Percentiles rank a stretch among this genome's conserved stretches.
Evolutionary conservation across 2,329 filamentous ascomycete genomes (phyloP).

Genomic region (Aspergillus ochraceus): DNA sequence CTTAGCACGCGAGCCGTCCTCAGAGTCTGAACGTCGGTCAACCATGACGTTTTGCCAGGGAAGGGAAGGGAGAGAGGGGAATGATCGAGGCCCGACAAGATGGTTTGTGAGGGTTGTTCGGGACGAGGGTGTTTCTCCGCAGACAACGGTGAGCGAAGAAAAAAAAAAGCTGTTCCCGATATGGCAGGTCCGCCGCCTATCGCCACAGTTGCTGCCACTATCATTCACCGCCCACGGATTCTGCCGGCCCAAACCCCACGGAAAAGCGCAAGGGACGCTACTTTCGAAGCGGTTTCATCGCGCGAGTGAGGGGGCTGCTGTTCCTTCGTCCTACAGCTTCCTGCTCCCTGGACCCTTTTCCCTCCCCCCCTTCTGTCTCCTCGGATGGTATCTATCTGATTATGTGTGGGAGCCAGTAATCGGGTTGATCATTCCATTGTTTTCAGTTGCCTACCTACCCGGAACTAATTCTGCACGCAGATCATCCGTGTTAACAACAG

Average conservation of each 20-base stretch:
- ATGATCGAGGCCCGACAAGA: too few relatives aligned
- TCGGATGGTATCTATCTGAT: slow-evolving; percentile 1
- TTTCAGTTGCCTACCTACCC: slow-evolving; percentile 11
- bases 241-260: slow-evolving; percentile 29
- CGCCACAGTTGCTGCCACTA: slow-evolving; percentile 20
- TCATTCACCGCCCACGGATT: slow-evolving; percentile 28
- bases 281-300: not conserved
- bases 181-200: slow-evolving; percentile 31
- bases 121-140: not conserved
- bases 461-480: slow-evolving; percentile 14
- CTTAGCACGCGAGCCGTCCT: slow-evolving; percentile 53
- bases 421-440: slow-evolving; percentile 4
- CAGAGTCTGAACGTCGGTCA: slow-evolving; percentile 56
- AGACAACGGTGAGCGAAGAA: slow-evolving; percentile 7
- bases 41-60: slow-evolving; percentile 46
- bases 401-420: not conserved
- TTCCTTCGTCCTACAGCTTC: not conserved
- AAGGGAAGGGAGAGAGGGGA: slow-evolving; percentile 9
- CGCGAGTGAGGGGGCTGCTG: not conserved
- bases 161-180: slow-evolving; percentile 27
- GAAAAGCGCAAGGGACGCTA: slow-evolving; percentile 19
- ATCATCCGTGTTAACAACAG: slow-evolving; percentile 8
- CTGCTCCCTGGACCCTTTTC: not conserved
- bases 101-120: not conserved
- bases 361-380: not conserved